phyloP scores from a whole-genome alignment of 1,284 basidiomycete species.

The Boletus sp. region DNA sequence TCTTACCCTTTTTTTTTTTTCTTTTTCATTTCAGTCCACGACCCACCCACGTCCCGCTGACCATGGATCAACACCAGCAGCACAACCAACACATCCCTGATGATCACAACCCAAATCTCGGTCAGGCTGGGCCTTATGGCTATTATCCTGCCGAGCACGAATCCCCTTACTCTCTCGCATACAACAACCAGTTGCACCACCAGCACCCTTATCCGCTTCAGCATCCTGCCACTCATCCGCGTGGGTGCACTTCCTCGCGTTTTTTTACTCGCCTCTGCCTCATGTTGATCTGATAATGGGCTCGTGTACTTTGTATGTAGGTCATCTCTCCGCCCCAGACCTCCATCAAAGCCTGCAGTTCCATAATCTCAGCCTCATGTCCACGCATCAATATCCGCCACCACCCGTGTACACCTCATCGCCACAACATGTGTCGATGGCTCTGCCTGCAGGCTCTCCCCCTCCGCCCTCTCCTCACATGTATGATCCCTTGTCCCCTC shows the following conservation, averaged over 20 bases:
- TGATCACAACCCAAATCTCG: constrained; percentile 39
- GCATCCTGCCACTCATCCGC: constrained; percentile 44
- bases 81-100: constrained; percentile 41
- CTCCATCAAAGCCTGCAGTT: constrained; percentile 47
- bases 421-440: constrained; percentile 50
- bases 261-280: constrained; percentile 40
- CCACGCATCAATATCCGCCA: constrained; percentile 41
- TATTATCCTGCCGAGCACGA: constrained; percentile 41
- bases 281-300: constrained; percentile 54
- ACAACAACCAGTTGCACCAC: constrained; percentile 38
- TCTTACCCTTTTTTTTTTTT: constrained; percentile 26
- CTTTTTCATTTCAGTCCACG: constrained; percentile 37
- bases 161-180: constrained; percentile 38
- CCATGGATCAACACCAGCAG: constrained; percentile 40
- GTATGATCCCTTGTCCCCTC: constrained; percentile 77
- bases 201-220: constrained; percentile 41
- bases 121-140: constrained; percentile 35
- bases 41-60: constrained; percentile 32
- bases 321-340: constrained; percentile 54
- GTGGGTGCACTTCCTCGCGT: constrained; percentile 48
- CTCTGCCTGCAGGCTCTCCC: constrained; percentile 50
- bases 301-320: constrained; percentile 48
- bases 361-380: constrained; percentile 50
- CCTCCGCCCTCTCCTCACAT: constrained; percentile 72
- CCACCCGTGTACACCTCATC: constrained; percentile 48